Percentiles rank a stretch among this genome's conserved stretches.
These are phyloP conservation scores for Sanghuangporus weigelae DNA, from an alignment of 1,284 basidiomycete species.

Conservation along the genomic window DNA sequence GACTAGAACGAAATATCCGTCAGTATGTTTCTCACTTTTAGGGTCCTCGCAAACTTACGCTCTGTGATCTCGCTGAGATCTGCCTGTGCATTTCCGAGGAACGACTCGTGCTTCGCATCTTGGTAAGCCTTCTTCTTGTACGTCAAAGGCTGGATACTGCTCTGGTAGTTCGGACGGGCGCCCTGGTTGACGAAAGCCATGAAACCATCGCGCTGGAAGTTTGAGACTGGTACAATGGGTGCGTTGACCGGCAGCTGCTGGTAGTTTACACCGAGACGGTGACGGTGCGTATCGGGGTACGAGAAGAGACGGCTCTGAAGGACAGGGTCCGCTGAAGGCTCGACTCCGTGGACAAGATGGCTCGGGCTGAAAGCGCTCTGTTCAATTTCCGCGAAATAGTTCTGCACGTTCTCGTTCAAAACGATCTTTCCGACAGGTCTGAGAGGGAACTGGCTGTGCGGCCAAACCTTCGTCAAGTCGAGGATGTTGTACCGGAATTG, in stretches of 20 bases:
- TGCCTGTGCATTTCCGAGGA: constrained; percentile 65
- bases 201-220: constrained; percentile 84
- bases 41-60: constrained; percentile 38
- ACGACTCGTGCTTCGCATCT: constrained; percentile 62
- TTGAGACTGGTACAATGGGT: constrained; percentile 66
- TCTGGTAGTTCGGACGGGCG: constrained; percentile 80
- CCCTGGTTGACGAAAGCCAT: constrained; percentile 77
- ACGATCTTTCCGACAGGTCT: constrained; percentile 82
- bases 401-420: constrained; percentile 80
- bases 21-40: not conserved
- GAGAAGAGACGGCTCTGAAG: constrained; percentile 92
- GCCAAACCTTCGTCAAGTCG: constrained; percentile 90
- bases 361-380: constrained; percentile 85
- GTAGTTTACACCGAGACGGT: constrained; percentile 85
- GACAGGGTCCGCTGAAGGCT: constrained; percentile 86
- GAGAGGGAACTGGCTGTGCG: constrained; percentile 81
- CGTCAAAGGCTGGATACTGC: constrained; percentile 58
- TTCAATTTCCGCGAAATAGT: constrained; percentile 86
- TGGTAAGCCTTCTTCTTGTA: constrained; percentile 43
- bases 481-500: constrained; percentile 84
- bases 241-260: constrained; percentile 86
- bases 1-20: constrained; percentile 34
- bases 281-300: constrained; percentile 91
- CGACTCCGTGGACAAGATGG: constrained; percentile 82
- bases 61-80: constrained; percentile 79